A percentile compares a stretch with the other conserved stretches of the same genome.
Evolutionary conservation across 2,329 filamentous ascomycete species (phyloP).

Genomic region (Ophiostoma sp.): DNA sequence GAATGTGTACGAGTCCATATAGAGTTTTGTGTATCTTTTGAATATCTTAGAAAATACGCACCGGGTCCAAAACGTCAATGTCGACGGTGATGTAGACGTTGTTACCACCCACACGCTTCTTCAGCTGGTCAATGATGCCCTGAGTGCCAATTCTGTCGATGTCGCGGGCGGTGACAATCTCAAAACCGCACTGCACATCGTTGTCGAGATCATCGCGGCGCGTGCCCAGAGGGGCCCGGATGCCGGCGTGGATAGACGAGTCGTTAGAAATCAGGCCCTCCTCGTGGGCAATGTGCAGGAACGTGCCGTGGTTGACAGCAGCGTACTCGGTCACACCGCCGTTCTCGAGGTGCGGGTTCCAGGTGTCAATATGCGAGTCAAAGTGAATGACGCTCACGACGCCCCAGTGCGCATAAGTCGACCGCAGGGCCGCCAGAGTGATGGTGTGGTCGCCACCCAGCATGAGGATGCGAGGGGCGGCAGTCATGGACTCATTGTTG

Average conservation of each 20-base stretch:
- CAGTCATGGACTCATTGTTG: conserved; percentile 41
- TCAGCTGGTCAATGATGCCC: conserved; percentile 60
- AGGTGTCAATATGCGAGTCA: conserved; percentile 58
- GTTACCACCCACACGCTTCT: conserved; percentile 47
- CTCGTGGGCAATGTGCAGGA: conserved; percentile 57
- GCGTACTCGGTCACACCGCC: conserved; percentile 57
- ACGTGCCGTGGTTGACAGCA: conserved; percentile 57
- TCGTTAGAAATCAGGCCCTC: conserved; percentile 52
- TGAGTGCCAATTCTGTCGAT: conserved; percentile 64
- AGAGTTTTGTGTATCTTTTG: too few relatives aligned
- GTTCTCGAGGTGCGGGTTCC: conserved; percentile 59
- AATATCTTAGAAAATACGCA: background rate
- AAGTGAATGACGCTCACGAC: conserved; percentile 55
- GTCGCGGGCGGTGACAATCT: conserved; percentile 54
- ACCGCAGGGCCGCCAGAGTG: conserved; percentile 56
- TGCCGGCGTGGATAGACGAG: conserved; percentile 56
- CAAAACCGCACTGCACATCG: conserved; percentile 54
- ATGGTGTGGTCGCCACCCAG: conserved; percentile 62
- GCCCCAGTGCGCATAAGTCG: conserved; percentile 51
- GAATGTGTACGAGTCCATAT: too few relatives aligned
- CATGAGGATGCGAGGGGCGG: conserved; percentile 50
- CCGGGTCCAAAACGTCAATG: conserved; percentile 75
- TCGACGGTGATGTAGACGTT: conserved; percentile 68
- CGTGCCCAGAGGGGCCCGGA: conserved; percentile 48
- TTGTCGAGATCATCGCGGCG: conserved; percentile 49